Percentiles rank a stretch among this genome's conserved stretches.
Conservation (phyloP, 305 asterid species). For the Fraxinus platypoda region DNA sequence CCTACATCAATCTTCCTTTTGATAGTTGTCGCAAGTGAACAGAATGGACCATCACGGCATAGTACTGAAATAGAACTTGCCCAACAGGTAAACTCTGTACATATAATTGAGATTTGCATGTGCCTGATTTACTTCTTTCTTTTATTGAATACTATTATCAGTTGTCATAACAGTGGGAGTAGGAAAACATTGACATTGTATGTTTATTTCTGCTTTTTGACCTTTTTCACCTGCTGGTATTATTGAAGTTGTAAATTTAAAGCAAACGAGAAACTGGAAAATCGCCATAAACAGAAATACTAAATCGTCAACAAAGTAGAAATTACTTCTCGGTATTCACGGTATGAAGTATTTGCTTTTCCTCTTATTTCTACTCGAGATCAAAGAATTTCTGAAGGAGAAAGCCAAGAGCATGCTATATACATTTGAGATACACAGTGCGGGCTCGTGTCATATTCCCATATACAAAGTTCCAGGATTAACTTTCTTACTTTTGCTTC, state of each 20-base stretch:
- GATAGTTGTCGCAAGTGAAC: neutral
- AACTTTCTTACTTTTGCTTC: slow-evolving; percentile 40
- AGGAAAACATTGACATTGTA: neutral
- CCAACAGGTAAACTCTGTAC: neutral
- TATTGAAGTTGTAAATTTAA: neutral
- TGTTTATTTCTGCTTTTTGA: neutral
- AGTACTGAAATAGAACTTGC: neutral
- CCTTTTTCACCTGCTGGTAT: neutral
- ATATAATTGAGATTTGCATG: neutral
- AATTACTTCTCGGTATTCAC: neutral
- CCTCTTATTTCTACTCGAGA: neutral
- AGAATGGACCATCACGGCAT: neutral
- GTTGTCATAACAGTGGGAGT: neutral
- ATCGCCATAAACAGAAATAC: neutral
- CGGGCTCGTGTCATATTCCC: neutral
- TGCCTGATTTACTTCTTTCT: neutral
- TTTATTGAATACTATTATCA: neutral
- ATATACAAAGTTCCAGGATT: neutral
- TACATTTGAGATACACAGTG: neutral
- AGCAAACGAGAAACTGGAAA: neutral
- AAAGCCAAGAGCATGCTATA: neutral
- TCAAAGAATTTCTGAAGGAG: neutral
- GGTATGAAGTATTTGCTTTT: neutral
- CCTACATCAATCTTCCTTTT: neutral
- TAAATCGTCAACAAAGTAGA: neutral